A percentile compares a stretch with the other conserved stretches of the same genome.
Evolutionary conservation across 441 rosid genomes (phyloP).

Genomic region (Melastoma candidum): DNA sequence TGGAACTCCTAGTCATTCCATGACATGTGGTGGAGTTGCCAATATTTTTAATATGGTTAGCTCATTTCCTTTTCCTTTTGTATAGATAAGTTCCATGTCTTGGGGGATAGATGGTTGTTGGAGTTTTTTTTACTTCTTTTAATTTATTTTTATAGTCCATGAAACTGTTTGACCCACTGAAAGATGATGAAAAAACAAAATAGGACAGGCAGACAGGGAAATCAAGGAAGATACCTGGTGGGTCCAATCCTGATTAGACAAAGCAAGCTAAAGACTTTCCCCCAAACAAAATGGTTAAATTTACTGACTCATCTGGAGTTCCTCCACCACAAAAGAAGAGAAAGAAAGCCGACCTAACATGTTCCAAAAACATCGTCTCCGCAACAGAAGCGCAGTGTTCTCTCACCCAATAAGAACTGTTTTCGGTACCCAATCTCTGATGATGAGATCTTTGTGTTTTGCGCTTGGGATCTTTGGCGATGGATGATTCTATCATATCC

Average conservation of each 20-base stretch:
- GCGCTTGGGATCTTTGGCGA: not conserved
- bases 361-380: not conserved
- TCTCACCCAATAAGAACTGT: constrained; percentile 12
- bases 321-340: not conserved
- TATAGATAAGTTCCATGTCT: too few species aligned
- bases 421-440: constrained; percentile 1
- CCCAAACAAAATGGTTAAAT: constrained; percentile 18
- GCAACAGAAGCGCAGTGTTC: constrained; percentile 20
- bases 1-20: not conserved
- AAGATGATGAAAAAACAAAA: not conserved
- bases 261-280: constrained; percentile 22
- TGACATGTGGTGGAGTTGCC: too few species aligned
- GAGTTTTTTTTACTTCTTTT: not conserved
- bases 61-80: too few species aligned
- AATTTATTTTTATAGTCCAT: constrained; percentile 18
- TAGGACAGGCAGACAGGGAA: constrained; percentile 24
- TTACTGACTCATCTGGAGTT: not conserved
- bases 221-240: constrained; percentile 23
- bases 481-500: constrained; percentile 7
- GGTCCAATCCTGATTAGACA: constrained; percentile 30
- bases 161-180: not conserved
- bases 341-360: constrained; percentile 13
- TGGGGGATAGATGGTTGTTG: not conserved
- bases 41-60: too few species aligned
- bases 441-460: not conserved